Evolutionary conservation across 2,329 filamentous ascomycete species (phyloP).

Genomic region (Bipolaris bicolor): DNA sequence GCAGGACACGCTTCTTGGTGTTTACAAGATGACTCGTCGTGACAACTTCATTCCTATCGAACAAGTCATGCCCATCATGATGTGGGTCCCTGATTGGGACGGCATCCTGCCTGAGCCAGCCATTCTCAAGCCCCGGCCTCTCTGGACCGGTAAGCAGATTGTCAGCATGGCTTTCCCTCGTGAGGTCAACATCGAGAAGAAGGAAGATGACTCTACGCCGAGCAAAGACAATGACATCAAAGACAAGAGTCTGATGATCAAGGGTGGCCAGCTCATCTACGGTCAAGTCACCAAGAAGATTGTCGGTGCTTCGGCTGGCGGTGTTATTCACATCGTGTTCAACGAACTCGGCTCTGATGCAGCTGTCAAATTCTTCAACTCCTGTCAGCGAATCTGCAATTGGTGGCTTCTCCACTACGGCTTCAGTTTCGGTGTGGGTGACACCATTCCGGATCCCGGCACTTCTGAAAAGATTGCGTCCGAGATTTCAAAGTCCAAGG

Average conservation of each 20-base stretch:
- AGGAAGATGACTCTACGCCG: slow-evolving; percentile 65
- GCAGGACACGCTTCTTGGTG: slow-evolving; percentile 93
- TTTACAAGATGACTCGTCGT: slow-evolving; percentile 94
- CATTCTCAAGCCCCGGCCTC: slow-evolving; percentile 88
- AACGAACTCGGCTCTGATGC: slow-evolving; percentile 88
- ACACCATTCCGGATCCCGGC: slow-evolving; percentile 87
- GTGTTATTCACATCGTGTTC: slow-evolving; percentile 94
- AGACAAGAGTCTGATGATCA: slow-evolving; percentile 81
- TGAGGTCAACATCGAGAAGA: slow-evolving; percentile 72
- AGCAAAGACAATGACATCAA: slow-evolving; percentile 65
- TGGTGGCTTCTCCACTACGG: slow-evolving; percentile 98
- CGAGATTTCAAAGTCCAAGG: slow-evolving; percentile 81
- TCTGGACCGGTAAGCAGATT: slow-evolving; percentile 98
- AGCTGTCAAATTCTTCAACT: slow-evolving; percentile 95
- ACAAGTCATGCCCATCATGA: slow-evolving; percentile 92
- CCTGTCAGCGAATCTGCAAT: slow-evolving; percentile 90
- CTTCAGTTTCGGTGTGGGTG: slow-evolving; percentile 97
- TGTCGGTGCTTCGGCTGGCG: slow-evolving; percentile 85
- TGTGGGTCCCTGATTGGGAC: slow-evolving; percentile 98
- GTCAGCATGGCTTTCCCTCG: slow-evolving; percentile 89
- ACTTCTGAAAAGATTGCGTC: slow-evolving; percentile 86
- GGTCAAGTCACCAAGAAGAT: slow-evolving; percentile 93
- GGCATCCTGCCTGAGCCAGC: slow-evolving; percentile 90
- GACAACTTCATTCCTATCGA: slow-evolving; percentile 91
- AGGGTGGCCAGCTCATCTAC: slow-evolving; percentile 86